These are phyloP conservation scores for Metschnikowia lachancei DNA, from an alignment of 805 yeast genomes.

Conservation along the genomic window DNA sequence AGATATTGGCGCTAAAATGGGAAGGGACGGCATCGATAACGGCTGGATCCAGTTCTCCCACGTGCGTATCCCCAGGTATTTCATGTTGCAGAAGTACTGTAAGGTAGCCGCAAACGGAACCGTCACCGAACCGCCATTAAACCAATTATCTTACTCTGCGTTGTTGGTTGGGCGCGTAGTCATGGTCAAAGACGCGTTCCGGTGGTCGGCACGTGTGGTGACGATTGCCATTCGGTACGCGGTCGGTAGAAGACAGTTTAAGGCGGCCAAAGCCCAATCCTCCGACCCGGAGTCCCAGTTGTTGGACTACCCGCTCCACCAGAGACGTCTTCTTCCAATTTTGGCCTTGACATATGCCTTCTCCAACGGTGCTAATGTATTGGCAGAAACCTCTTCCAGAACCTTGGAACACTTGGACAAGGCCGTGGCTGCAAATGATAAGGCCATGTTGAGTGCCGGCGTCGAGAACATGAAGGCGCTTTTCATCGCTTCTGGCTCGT, in stretches of 20 bases:
- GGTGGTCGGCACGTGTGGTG: conserved; percentile 72
- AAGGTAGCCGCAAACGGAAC: conserved; percentile 66
- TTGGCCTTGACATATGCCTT: conserved; percentile 76
- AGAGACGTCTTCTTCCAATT: conserved; percentile 81
- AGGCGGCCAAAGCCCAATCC: conserved; percentile 34
- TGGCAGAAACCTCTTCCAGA: conserved; percentile 49
- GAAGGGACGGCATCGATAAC: conserved; percentile 92
- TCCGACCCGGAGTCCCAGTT: conserved; percentile 62
- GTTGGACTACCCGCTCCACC: conserved; percentile 85
- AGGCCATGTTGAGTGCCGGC: conserved; percentile 43
- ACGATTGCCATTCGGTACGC: conserved; percentile 89
- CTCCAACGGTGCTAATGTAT: conserved; percentile 65
- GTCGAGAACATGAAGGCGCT: conserved; percentile 69
- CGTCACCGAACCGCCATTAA: conserved; percentile 77
- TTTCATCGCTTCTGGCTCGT: conserved; percentile 81
- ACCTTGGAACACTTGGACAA: conserved; percentile 54
- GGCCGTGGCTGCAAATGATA: conserved; percentile 49
- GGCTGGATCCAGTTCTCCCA: conserved; percentile 93
- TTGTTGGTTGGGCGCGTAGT: conserved; percentile 83
- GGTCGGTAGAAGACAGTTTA: conserved; percentile 84
- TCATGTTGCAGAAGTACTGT: conserved; percentile 78
- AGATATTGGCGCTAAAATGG: conserved; percentile 94
- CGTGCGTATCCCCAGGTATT: conserved; percentile 80
- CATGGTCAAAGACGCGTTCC: conserved; percentile 83
- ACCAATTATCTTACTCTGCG: conserved; percentile 86